These are phyloP conservation scores for Centaurea solstitialis DNA, from an alignment of 129 eudicot species.

Conservation along the genomic window DNA sequence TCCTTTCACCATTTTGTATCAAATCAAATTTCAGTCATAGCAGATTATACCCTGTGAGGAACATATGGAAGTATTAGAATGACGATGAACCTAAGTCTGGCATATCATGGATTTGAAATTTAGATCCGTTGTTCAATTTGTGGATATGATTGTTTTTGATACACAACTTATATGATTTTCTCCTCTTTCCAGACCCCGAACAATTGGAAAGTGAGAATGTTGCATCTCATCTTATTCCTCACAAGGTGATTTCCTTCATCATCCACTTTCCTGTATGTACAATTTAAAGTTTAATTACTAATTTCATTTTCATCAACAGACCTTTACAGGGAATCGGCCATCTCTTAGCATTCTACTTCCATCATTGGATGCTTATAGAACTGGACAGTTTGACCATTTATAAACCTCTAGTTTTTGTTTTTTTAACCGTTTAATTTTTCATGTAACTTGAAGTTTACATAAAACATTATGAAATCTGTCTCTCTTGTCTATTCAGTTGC, in stretches of 20 bases:
- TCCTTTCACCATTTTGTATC: not conserved
- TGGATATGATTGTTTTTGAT: not conserved
- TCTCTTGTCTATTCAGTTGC: constrained; percentile 47
- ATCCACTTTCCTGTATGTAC: not conserved
- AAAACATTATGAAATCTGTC: not conserved
- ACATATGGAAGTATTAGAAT: no score
- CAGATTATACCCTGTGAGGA: no score
- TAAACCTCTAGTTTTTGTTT: not conserved
- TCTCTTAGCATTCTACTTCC: constrained; percentile 95
- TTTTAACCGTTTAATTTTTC: not conserved
- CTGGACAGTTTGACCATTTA: constrained; percentile 71
- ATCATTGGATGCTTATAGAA: constrained; percentile 80
- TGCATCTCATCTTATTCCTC: constrained; percentile 73
- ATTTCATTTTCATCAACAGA: constrained; percentile 48
- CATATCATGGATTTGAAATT: no score
- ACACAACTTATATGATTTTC: not conserved
- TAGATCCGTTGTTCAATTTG: not conserved
- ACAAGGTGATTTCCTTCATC: constrained; percentile 59
- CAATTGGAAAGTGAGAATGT: constrained; percentile 82
- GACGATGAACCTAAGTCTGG: no score
- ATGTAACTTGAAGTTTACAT: not conserved
- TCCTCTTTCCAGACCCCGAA: constrained; percentile 72
- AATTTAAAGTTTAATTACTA: constrained; percentile 12
- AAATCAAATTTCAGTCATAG: not conserved
- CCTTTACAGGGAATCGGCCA: constrained; percentile 96